These are phyloP conservation scores for Tricholoma saponaceum DNA, from an alignment of 768 basidiomycete species.

Conservation along the genomic window DNA sequence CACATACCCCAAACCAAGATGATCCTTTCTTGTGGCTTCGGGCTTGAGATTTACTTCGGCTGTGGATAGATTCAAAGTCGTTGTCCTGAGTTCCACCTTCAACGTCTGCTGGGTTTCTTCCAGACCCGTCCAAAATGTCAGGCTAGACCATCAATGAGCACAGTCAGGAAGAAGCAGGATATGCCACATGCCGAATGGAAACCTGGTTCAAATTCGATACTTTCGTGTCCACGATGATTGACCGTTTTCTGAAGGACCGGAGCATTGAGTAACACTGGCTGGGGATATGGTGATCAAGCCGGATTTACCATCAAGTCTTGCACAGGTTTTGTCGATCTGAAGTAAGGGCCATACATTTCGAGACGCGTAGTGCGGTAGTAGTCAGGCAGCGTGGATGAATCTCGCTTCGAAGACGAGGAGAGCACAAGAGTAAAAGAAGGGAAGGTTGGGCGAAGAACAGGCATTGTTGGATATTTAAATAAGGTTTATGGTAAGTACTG, in stretches of 20 bases:
- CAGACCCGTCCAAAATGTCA: not conserved
- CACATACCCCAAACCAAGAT: not conserved
- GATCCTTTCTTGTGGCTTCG: not conserved
- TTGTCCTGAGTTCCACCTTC: not conserved
- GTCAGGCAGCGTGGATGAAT: constrained; percentile 2
- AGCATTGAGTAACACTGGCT: not conserved
- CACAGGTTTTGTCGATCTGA: not conserved
- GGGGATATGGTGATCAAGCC: not conserved
- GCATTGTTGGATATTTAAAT: not conserved
- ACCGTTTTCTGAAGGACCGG: constrained; percentile 2
- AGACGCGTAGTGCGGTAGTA: constrained; percentile 1
- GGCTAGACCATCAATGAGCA: not conserved
- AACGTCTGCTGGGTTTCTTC: not conserved
- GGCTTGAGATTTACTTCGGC: not conserved
- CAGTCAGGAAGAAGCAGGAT: not conserved
- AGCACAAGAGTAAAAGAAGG: constrained; percentile 1
- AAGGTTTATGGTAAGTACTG: not conserved
- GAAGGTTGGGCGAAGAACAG: not conserved
- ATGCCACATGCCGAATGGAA: not conserved
- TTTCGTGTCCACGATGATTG: not conserved
- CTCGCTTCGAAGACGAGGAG: not conserved
- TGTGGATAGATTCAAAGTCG: not conserved
- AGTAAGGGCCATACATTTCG: constrained; percentile 3
- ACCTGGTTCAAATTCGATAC: not conserved
- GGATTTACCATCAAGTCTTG: constrained; percentile 1